Base-by-base conservation (phyloP, 2,329 filamentous ascomycete genomes). In the Aspergillus floridensis region DNA sequence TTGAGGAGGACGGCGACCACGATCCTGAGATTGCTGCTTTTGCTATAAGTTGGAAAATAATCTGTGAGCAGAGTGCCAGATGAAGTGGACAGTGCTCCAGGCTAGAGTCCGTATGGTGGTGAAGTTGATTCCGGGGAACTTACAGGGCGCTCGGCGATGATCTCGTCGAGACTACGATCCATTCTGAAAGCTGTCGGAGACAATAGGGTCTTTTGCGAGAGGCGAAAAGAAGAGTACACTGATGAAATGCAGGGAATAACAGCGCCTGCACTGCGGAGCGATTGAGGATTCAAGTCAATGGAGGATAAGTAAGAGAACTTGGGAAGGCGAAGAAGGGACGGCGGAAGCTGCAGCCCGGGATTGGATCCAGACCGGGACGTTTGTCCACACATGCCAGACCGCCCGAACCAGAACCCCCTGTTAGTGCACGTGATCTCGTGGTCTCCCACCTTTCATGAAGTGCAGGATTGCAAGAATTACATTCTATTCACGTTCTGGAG, bases 161-260 rank as follows among this genome's bases (percentile, higher is more conserved):
- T 86, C 67, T 88, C 86, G 74, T 88, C 85, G 59, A 88, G 78
- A 68, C 82, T 84, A 70, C 84, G 82, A 76, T 88, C 86, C 85
- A 88, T 88, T 35, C 63, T 76, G 62, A 58, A 58, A 62, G 54
- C 38, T 41, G 14, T 46, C 48, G 50, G 57, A 49, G 41, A 31
- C 6, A 35, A n/a, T 6, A 19, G 6, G 16, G 16, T 44, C 8
- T 55, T 29, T 21, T 29, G 38, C 57, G n/a, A 21, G 44, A 49
- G 22, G 16, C 38, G 14, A 47, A 53, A 5, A 49, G 38, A 47
- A 53, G 10, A 46, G 31, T 54, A 35, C n/a, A 35, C 7, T 32
- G 12, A 51, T 49, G 16, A 49, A 21, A 50, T n/a, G 16, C 26
- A 31, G 26, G 29, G 24, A 19, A 53, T 29, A 48, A 44, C 48